Base-by-base conservation (phyloP, 164 flowering plant species). In the Dillenia turbinata region DNA sequence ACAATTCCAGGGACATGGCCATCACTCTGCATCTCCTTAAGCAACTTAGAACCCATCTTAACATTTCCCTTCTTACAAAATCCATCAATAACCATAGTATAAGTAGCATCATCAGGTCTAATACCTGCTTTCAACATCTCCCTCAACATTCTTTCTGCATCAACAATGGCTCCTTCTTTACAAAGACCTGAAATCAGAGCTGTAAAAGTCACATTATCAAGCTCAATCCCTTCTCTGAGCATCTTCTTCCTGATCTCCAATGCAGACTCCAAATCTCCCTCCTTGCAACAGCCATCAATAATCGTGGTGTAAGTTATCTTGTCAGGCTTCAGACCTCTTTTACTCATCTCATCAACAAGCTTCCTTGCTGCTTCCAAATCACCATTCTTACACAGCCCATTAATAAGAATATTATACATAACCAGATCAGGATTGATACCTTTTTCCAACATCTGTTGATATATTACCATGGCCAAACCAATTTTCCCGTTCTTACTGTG, bases 261-360 rank as follows among this genome's bases (percentile, higher is more conserved):
- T 12, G 95, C 97, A 0, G 82, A 70, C 46, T 74, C 75, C 53
- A 86, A 40, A 75, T 88, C 80, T 13, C 95, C 97, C 49, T 81
- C 92, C 74, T 81, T 88, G 66, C 85, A 86, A 50, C 53, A 81
- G 8, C 92, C 95, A 76, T 88, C 92, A 19, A 90, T 65, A 16
- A 90, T 85, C 0, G 84, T 83, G 17, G 97, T 90, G 59, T 82
- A 90, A 7, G 97, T 86, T 60, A 88, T 59, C 71, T 79, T 90
- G 62, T 90, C 94, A 9, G 95, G 90, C 57, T 67, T 82, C 63
- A 83, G 64, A 22, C 85, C 84, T 56, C 56, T 72, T 44, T 9
- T 22, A 40, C 49, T 71, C 90, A 86, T 80, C 77, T 83, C 85
- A 16, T 69, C 66, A 11, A 87, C 46, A 63, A 90, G 73, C 49